Percentiles rank a stretch among this genome's conserved stretches.
Conservation (phyloP, 257 asterid species). For the Nyctanthes arbortristis region DNA sequence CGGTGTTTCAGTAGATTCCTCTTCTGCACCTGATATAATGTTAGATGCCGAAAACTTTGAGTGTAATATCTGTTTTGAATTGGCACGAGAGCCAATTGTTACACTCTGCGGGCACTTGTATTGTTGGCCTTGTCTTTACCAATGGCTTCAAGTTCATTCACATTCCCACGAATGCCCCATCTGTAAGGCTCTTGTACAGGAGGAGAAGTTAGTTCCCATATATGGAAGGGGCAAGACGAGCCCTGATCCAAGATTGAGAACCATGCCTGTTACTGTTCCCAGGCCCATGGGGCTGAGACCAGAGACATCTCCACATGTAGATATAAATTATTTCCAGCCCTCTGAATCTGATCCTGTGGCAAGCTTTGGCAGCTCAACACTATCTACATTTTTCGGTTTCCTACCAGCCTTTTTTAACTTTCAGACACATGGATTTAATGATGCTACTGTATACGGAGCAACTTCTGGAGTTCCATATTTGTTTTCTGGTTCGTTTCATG, state of each 20-base stretch:
- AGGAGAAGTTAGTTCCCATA: slow-evolving; percentile 79
- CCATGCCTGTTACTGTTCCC: slow-evolving; percentile 49
- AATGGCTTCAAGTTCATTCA: slow-evolving; percentile 86
- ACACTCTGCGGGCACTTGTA: slow-evolving; percentile 97
- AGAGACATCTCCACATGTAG: slow-evolving; percentile 58
- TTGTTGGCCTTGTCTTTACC: slow-evolving; percentile 95
- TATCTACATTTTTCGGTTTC: slow-evolving; percentile 60
- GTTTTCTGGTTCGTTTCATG: slow-evolving; percentile 72
- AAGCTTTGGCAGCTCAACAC: slow-evolving; percentile 57
- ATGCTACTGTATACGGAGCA: slow-evolving; percentile 79
- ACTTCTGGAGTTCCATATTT: slow-evolving; percentile 69
- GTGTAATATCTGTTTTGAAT: slow-evolving; percentile 92
- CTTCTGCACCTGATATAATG: slow-evolving; percentile 38
- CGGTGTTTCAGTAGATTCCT: slow-evolving; percentile 33
- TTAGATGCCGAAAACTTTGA: slow-evolving; percentile 65
- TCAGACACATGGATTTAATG: slow-evolving; percentile 66
- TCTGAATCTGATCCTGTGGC: slow-evolving; percentile 58
- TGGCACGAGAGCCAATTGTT: slow-evolving; percentile 83
- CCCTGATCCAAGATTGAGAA: slow-evolving; percentile 51
- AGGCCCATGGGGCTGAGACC: slow-evolving; percentile 73
- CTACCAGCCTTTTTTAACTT: slow-evolving; percentile 67
- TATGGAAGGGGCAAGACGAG: slow-evolving; percentile 81
- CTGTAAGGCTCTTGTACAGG: slow-evolving; percentile 73
- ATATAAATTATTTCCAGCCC: slow-evolving; percentile 46
- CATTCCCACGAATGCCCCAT: slow-evolving; percentile 86